Conservation (phyloP, 495 filamentous ascomycete species). For the Pyrenula massariospora region DNA sequence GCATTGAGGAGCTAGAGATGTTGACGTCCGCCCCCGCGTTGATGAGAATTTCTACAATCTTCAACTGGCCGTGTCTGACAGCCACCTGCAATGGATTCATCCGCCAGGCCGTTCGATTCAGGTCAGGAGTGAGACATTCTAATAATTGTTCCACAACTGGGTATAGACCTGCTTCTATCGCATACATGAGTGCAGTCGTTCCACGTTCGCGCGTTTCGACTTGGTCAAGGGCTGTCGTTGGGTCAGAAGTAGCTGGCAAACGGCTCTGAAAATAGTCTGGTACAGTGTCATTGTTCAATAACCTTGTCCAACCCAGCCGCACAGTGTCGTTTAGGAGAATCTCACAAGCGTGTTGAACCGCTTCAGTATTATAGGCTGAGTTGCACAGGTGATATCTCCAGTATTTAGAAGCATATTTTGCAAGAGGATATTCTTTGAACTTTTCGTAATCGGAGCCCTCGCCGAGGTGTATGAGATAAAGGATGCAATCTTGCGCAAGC, state of each 20-base stretch:
- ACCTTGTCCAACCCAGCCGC: background rate
- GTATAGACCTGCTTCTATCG: background rate
- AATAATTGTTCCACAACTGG: background rate
- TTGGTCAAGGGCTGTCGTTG: background rate
- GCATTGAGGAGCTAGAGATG: background rate
- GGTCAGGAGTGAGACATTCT: background rate
- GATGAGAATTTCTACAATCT: background rate
- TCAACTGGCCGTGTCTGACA: background rate
- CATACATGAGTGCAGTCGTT: background rate
- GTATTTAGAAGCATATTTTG: background rate
- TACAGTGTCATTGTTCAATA: too few species aligned
- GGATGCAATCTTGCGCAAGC: background rate
- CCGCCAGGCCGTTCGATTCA: background rate
- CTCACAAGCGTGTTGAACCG: background rate
- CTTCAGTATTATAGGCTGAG: background rate
- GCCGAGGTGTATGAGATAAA: background rate
- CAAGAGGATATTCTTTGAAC: background rate
- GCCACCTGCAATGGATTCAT: background rate
- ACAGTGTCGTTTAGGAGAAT: background rate
- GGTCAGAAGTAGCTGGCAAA: background rate
- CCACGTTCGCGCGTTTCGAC: too few species aligned
- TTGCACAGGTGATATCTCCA: background rate
- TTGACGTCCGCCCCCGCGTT: background rate
- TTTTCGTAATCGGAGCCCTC: background rate
- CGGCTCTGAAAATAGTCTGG: background rate